Evolutionary conservation across 306 rosid genomes (phyloP).

Genomic region (Ammopiptanthus mongolicus): DNA sequence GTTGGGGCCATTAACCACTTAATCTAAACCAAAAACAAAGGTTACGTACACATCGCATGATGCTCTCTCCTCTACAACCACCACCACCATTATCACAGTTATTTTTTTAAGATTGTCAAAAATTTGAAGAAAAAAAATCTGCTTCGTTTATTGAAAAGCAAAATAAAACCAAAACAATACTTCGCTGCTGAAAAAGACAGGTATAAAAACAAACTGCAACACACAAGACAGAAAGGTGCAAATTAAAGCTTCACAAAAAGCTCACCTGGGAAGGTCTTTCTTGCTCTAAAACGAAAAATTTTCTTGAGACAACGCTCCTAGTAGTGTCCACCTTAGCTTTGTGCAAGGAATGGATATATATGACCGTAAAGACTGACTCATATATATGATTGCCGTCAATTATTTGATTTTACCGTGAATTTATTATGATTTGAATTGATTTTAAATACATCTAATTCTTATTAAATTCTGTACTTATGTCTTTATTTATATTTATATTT

Average conservation of each 20-base stretch:
- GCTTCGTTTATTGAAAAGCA: neutral
- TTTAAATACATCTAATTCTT: too few species aligned
- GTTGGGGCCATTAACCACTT: neutral
- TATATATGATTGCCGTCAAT: neutral
- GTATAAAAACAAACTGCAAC: neutral
- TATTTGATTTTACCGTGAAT: too few species aligned
- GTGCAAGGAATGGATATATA: neutral
- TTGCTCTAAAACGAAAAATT: neutral
- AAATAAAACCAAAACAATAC: neutral
- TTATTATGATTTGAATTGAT: too few species aligned
- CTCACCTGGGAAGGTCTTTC: neutral
- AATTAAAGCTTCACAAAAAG: neutral
- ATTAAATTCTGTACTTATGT: too few species aligned
- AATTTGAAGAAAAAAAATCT: neutral
- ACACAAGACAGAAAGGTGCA: neutral
- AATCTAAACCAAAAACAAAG: neutral
- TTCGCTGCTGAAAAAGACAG: neutral
- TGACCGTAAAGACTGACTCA: neutral
- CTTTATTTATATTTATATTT: too few species aligned
- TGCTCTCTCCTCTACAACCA: neutral
- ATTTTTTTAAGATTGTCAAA: neutral
- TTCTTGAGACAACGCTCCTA: neutral
- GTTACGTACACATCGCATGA: too few species aligned
- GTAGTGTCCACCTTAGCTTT: neutral
- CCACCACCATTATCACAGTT: neutral